Evolutionary conservation across 179 eudicot species (phyloP), one percentile per base, ranked within the genome.

Genomic region (Carnegiea gigantea): DNA sequence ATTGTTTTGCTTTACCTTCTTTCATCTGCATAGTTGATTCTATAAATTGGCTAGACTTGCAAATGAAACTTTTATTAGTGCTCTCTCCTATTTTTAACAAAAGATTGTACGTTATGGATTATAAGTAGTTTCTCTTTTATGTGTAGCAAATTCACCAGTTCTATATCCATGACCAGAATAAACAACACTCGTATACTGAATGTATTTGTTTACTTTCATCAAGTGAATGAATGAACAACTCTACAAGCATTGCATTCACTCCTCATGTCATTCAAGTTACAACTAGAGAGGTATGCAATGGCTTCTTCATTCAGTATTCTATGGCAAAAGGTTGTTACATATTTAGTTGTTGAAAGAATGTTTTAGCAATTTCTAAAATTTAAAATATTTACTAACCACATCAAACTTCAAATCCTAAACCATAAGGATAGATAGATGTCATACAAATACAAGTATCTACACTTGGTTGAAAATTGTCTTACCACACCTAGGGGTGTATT

Each of bases 181-280:
- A 40, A 7, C 23, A 3, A 75, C 0, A 70, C 36, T 33, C 36
- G 60, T 14, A 54, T 18, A 21, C 21, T 21, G 5, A 4, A 21
- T 21, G 73, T 33, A 77, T 36, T 23, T 12, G 36, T 51, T 84
- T 40, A 65, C 26, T 78, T 12, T 67, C 80, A 30, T 57, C 85
- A 92, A 94, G 94, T 77, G 94, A 92, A 54, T 92, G 97, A 94
- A 92, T 92, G 94, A 91, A 84, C 81, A 89, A 76, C 77, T 89
- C 94, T 10, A 94, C 95, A 44, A 54, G 95, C 43, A 64, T 83
- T 21, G 93, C 95, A 70, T 54, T 54, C 17, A 54, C 60, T 54
- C 60, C 60, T 54, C 60, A 54, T 54, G 60, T 54, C 60, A 54
- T 54, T 54, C 60, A 54, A 9, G n/a, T 54, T 17, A 83, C 87